Percentiles rank a stretch among this genome's conserved stretches.
phyloP scores from a whole-genome alignment of 2,329 filamentous ascomycete genomes.

The Penicillium sp. region DNA sequence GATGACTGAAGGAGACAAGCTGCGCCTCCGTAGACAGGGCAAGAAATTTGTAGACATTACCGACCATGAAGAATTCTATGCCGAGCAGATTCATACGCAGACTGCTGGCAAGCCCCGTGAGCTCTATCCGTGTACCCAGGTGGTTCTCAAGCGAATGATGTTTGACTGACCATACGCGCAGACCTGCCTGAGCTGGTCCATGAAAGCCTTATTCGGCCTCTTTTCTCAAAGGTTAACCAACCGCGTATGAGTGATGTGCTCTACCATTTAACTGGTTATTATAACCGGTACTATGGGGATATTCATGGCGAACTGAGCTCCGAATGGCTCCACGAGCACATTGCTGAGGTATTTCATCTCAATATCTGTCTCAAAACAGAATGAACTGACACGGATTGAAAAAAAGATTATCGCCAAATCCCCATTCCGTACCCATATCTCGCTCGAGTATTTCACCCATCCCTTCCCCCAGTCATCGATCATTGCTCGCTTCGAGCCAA shows the following conservation, averaged over 20 bases:
- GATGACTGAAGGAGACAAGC: slow-evolving; percentile 15
- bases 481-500: slow-evolving; percentile 12
- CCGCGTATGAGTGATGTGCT: slow-evolving; percentile 5
- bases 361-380: not conserved
- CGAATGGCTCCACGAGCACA: slow-evolving; percentile 11
- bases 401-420: slow-evolving; percentile 7
- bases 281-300: slow-evolving; percentile 10
- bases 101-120: slow-evolving; percentile 5
- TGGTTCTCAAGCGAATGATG: not conserved
- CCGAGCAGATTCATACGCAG: not conserved
- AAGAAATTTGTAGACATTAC: slow-evolving; percentile 13
- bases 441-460: slow-evolving; percentile 13
- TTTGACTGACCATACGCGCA: not conserved
- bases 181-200: slow-evolving; percentile 9
- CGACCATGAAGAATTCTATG: slow-evolving; percentile 11
- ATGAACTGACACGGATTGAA: not conserved
- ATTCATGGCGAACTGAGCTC: slow-evolving; percentile 8
- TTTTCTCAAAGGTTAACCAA: slow-evolving; percentile 5
- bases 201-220: slow-evolving; percentile 7
- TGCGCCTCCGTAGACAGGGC: slow-evolving; percentile 5
- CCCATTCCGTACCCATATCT: slow-evolving; percentile 11
- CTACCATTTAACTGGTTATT: slow-evolving; percentile 10
- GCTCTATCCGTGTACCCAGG: not conserved
- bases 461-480: slow-evolving; percentile 12
- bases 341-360: slow-evolving; percentile 5